These are phyloP conservation scores for Monosporozyma aerobia DNA, from an alignment of 805 yeast genomes.

Conservation along the genomic window DNA sequence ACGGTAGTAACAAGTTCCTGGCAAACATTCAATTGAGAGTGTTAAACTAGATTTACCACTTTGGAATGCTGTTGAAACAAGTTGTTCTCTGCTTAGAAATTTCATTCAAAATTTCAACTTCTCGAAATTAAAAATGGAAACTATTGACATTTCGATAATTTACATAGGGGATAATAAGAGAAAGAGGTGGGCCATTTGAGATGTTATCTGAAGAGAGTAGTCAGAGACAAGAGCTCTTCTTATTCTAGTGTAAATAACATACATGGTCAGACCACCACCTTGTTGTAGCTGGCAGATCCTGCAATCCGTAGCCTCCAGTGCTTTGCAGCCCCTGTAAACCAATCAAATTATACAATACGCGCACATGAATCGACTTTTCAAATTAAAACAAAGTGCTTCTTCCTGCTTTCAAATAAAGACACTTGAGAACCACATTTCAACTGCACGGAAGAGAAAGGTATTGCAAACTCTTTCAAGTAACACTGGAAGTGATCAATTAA, in stretches of 20 bases:
- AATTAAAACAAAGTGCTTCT: background rate
- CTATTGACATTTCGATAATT: background rate
- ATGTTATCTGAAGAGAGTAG: too few species aligned
- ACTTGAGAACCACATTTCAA: too few species aligned
- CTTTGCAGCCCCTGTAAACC: background rate
- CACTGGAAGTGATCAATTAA: background rate
- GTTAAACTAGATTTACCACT: too few species aligned
- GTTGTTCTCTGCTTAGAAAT: background rate
- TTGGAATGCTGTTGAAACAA: background rate
- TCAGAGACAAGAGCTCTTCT: too few species aligned
- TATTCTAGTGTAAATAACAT: too few species aligned
- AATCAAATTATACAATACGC: background rate
- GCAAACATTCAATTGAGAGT: background rate
- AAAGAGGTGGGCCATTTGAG: background rate
- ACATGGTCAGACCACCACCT: too few species aligned
- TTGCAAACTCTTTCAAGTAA: background rate
- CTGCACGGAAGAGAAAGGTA: background rate
- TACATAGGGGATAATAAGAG: background rate
- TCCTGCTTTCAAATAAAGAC: background rate
- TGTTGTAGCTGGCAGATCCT: too few species aligned
- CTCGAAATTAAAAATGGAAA: background rate
- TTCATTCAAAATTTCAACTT: background rate
- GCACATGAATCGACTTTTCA: background rate
- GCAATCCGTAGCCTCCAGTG: background rate
- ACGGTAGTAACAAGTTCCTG: background rate